Base-by-base conservation (phyloP, 768 basidiomycete genomes). In the Austroboletus eburneus region DNA sequence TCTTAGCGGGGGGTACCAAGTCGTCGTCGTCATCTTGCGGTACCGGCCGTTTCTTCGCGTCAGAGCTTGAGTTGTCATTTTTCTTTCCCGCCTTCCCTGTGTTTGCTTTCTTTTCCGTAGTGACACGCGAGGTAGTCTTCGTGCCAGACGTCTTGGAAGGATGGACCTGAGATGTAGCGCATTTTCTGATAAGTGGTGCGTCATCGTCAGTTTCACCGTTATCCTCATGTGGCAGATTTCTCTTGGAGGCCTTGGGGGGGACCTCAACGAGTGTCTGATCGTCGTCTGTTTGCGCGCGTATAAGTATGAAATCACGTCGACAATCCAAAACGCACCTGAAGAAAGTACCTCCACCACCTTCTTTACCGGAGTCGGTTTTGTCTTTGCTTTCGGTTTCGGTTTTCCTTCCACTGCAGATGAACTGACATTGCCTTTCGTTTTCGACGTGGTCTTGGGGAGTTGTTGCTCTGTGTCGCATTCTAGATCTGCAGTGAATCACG, bases 231-330 rank as follows among this genome's bases (percentile, higher is more conserved):
- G 22, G 50, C 20, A 20, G 21, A 4, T 23, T 46, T 13, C 21
- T 13, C 36, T 30, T 50, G 8, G 45, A n/a, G 9, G 40, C 13
- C 48, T 53, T 55, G 8, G 12, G 56, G 1, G 50, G 60, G 9
- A 48, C 51, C 9, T 65, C 62, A 10, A 63, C 60, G 1, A 65
- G 58, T 2, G 55, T 60, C 33, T 22, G 43, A 9, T 67, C 65
- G 25, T 65, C 65, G 34, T 65, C 63, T 64, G 24, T n/a, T 44
- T 42, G 50, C 17, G 18, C 17, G 14, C 12, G 25, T 33, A 43
- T 43, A 0, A 45, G 13, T 5, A 2, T 3, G 9, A 25, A 35
- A 22, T n/a, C 5, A 1, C n/a, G 10, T 40, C 8, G 2, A 22
- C 14, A 10, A 40, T 14, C 13, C 16, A 33, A 22, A 25, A n/a